A percentile compares a stretch with the other conserved stretches of the same genome.
Evolutionary conservation across 2,329 filamentous ascomycete species (phyloP).

Genomic region (Aspergillus sergii): DNA sequence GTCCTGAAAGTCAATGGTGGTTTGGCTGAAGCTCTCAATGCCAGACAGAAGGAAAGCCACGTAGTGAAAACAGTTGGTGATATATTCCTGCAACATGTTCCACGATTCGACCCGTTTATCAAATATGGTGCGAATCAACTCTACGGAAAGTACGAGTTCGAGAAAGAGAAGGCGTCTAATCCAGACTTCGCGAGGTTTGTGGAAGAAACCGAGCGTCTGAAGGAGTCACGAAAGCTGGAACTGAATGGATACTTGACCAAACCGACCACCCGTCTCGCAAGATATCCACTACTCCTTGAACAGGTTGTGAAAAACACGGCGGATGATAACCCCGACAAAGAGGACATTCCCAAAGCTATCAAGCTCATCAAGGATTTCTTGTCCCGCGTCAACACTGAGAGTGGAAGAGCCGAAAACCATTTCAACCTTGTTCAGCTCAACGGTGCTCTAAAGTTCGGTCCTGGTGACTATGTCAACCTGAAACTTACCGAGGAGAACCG

Average conservation of each 20-base stretch:
- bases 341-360: constrained; percentile 89
- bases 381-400: constrained; percentile 87
- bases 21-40: constrained; percentile 84
- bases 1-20: constrained; percentile 89
- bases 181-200: constrained; percentile 86
- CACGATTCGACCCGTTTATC: constrained; percentile 94
- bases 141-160: constrained; percentile 96
- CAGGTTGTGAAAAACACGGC: constrained; percentile 91
- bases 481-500: constrained; percentile 92
- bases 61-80: constrained; percentile 90
- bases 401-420: constrained; percentile 94
- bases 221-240: constrained; percentile 95
- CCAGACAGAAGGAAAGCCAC: constrained; percentile 84
- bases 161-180: constrained; percentile 89
- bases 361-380: constrained; percentile 84
- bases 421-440: constrained; percentile 94
- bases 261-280: constrained; percentile 89
- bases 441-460: constrained; percentile 85
- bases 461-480: constrained; percentile 87
- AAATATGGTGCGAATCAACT: constrained; percentile 94
- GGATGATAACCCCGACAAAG: constrained; percentile 83
- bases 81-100: constrained; percentile 89
- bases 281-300: constrained; percentile 90
- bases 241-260: constrained; percentile 98
- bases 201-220: constrained; percentile 92